Conservation (phyloP, 495 filamentous ascomycete species). For the Neurospora hispaniola region DNA sequence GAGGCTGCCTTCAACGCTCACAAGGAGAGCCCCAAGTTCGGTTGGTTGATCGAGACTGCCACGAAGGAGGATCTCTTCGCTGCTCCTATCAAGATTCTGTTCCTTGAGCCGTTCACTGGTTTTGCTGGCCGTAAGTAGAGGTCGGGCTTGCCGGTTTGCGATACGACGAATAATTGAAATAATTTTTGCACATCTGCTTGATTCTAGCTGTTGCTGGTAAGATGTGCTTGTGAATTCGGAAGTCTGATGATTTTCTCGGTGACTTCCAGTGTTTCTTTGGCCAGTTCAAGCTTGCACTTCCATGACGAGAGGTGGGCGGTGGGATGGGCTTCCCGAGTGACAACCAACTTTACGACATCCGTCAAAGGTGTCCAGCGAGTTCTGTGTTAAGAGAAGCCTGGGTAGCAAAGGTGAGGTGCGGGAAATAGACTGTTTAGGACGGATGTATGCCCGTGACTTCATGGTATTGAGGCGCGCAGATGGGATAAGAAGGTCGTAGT, state of each 20-base stretch:
- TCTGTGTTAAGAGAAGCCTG: not conserved
- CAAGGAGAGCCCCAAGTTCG: conserved; percentile 11
- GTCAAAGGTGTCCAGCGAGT: not conserved
- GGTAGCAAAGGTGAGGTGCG: not conserved
- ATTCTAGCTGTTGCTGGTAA: not conserved
- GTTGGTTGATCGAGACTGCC: conserved; percentile 5
- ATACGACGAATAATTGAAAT: not conserved
- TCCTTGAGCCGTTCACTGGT: conserved; percentile 8
- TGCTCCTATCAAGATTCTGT: conserved; percentile 8
- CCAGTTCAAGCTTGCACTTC: not conserved
- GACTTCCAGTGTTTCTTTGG: not conserved
- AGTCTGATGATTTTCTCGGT: not conserved
- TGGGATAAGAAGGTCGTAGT: not conserved
- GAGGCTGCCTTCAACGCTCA: conserved; percentile 13
- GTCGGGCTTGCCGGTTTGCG: not conserved
- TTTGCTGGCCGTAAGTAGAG: not conserved
- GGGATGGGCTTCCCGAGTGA: not conserved
- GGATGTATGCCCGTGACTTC: not conserved
- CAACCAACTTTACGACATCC: not conserved
- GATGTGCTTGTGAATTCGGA: not conserved
- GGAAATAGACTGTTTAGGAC: not conserved
- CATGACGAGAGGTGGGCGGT: not conserved
- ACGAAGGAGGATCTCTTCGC: conserved; percentile 13
- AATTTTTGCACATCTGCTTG: not conserved
- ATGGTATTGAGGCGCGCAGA: not conserved